Evolutionary conservation across 345 rosid species (phyloP), one percentile per base, ranked within the genome.

Genomic region (Pistacia vera): DNA sequence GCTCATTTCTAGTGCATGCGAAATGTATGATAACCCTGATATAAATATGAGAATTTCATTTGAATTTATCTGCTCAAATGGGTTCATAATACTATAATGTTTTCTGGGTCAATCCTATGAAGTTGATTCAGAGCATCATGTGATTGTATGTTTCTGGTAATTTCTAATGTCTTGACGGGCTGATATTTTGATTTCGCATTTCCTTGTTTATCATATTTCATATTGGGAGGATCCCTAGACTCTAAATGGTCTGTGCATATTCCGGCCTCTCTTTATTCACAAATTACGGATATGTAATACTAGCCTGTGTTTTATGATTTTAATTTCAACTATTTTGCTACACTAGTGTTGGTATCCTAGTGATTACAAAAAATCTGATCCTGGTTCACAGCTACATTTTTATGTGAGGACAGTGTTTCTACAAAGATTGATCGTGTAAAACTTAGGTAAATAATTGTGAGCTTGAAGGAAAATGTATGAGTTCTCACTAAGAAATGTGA

Each of bases 351-450:
- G 63, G 3, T 20, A 18, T 48, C 22, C 52, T 49, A 36, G n/a
- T 41, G 11, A 68, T 65, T 73, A 72, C 25, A 13, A 60, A 46
- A 48, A 62, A 2, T 56, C 56, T 49, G 7, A 56, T 59, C 75
- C 35, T 9, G 63, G 22, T 66, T 59, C 65, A 20, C 70, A 13
- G 16, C 64, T 48, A 48, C 71, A 0, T 65, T 63, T 64, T 52
- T 0, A 52, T 62, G 18, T 71, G 67, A n/a, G 60, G 35, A n/a
- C 17, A 14, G 18, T 63, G 36, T 74, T 38, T 20, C 72, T 30
- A 16, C 67, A 46, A 51, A 62, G 56, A 30, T 35, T 36, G 18
- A 48, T 63, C 20, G n/a, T 20, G 35, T 54, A 6, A 63, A 68
- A 75, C 51, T 14, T 63, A 12, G 60, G 20, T 25, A 60, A 49